Evolutionary conservation across 805 yeast genomes (phyloP), one percentile per base, ranked within the genome.

Genomic region (Ogataea chonburiensis): DNA sequence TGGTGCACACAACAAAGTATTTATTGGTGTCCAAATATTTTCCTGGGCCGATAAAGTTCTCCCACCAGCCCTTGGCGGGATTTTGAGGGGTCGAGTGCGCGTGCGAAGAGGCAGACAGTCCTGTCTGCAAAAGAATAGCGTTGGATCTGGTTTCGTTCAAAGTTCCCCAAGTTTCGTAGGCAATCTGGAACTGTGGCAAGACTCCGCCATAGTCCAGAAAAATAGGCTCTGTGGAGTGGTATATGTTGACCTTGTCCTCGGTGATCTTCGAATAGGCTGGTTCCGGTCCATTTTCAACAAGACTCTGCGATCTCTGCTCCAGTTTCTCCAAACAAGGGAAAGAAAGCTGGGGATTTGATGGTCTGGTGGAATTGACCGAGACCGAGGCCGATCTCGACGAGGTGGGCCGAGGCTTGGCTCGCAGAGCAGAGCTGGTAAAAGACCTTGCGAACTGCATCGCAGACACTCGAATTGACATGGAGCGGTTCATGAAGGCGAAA

Each of bases 51-150:
- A 89, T 86, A 61, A 88, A 88, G 40, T 78, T 73, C 55, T 89
- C 96, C 97, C 97, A 89, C 97, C 97, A 89, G 11, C 97, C 97
- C 5, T 79, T 77, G 43, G 75, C 73, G 5, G 75, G 58, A 57
- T 88, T 88, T 19, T 72, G 66, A 0, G 68, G 64, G 42, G 85
- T 93, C 3, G 95, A 85, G 52, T 77, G 83, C 7, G 96, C 97
- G 64, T 89, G 97, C 2, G 96, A 86, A 0, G 95, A 85, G 0
- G 96, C 96, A 0, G 95, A 85, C 13, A 89, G 69, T 0, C 97
- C 97, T 0, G 97, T 89, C 53, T 89, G 96, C 7, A 89, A 63
- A 23, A 89, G 66, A 14, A 89, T 75, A 9, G 88, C 84, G 55
- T 89, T 89, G 14, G 83, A 75, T 44, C 66, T 75, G 29, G 67